Base-by-base conservation (phyloP, 2,329 filamentous ascomycete genomes). In the Ophiostoma triangulosporum region DNA sequence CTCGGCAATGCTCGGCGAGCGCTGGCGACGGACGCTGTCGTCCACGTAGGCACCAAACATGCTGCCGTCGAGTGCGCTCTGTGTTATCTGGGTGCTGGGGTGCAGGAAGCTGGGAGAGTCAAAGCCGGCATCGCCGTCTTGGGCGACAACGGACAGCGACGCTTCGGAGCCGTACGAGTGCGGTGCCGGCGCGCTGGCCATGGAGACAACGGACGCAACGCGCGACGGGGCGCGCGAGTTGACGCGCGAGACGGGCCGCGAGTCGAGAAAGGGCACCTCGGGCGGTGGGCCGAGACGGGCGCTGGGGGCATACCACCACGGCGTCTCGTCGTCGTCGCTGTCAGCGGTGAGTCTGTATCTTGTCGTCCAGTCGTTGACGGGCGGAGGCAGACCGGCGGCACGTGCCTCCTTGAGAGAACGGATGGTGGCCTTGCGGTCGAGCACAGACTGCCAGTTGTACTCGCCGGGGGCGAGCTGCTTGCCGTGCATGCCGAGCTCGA, bases 1-100 rank as follows among this genome's bases (percentile, higher is more conserved):
- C 52, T 86, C 88, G 4, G 86, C 81, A 68, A 90, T 78, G 64
- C 89, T 95, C 32, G 88, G 84, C 4, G 86, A 86, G 50, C 88
- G 78, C 43, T 80, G 80, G 40, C 83, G 78, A 26, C 54, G 49
- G 22, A 70, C 67, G 24, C 77, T 70, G 3, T 84, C 78, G 55
- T 81, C 73, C 2, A 64, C 60, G 57, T 88, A 89, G 2, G 84
- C 71, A 2, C 84, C 86, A 60, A 86, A 89, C 78, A 90, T 85
- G 52, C 81, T 85, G 14, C 84, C 85, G 57, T 91, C 86, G 0
- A 93, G 72, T 0, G 80, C 81, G n/a, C 74, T 67, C 6, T 71
- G 77, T 6, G 48, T 31, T 12, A 24, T 20, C 14, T 49, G 46
- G 11, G 20, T 12, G 12, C 20, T 12, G 2, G 77, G 4, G 73